A percentile compares a stretch with the other conserved stretches of the same genome.
Conservation (phyloP, 768 basidiomycete genomes). For the Termitomyces heimii region DNA sequence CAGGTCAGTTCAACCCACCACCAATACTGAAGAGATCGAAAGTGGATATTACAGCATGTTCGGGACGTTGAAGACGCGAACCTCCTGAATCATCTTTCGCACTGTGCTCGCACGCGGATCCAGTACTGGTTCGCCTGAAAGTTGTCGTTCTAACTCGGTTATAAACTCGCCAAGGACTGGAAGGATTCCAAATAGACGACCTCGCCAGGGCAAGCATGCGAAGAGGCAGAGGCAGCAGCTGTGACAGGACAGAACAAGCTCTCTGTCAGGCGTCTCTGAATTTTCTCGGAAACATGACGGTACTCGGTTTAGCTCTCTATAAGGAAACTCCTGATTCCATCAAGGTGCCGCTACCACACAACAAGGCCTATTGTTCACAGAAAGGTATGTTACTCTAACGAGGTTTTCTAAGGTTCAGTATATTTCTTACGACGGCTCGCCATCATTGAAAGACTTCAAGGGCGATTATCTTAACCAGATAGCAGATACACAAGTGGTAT, state of each 20-base stretch:
- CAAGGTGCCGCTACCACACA: not conserved
- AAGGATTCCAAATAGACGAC: constrained; percentile 1
- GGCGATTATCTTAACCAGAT: not conserved
- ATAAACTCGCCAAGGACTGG: constrained; percentile 1
- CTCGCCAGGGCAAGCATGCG: constrained; percentile 9
- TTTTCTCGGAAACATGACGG: constrained; percentile 16
- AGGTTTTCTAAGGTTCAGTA: not conserved
- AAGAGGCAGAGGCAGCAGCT: not conserved
- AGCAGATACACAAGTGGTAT: not conserved
- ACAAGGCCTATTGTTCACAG: not conserved
- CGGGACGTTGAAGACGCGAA: constrained; percentile 31
- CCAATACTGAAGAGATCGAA: constrained; percentile 94
- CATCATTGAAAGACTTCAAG: not conserved
- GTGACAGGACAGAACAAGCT: not conserved
- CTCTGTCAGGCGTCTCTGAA: not conserved
- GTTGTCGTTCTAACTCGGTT: not conserved
- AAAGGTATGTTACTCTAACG: not conserved
- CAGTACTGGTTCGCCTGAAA: constrained; percentile 1
- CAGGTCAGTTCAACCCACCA: constrained; percentile 36
- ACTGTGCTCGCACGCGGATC: constrained; percentile 5
- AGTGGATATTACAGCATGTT: constrained; percentile 90
- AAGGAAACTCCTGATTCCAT: not conserved
- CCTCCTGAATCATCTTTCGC: constrained; percentile 5
- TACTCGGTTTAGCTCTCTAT: not conserved
- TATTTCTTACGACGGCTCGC: not conserved